phyloP scores from a whole-genome alignment of 441 rosid genomes.

The Hura crepitans region DNA sequence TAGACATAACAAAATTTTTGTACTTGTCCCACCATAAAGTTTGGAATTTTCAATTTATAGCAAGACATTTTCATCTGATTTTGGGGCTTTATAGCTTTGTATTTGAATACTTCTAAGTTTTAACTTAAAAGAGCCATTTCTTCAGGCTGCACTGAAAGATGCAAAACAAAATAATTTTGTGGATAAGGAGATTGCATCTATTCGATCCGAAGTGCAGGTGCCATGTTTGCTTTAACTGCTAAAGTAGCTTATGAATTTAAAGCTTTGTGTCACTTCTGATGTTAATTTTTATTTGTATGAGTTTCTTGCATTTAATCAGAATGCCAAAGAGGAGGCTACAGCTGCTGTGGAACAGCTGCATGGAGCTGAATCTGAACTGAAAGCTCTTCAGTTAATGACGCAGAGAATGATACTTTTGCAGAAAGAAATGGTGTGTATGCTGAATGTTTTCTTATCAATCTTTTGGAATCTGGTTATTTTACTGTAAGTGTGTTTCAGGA shows the following conservation, averaged over 20 bases:
- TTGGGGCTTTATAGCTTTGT: neutral
- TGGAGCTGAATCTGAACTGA: conserved; percentile 84
- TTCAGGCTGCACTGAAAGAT: conserved; percentile 69
- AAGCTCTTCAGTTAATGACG: conserved; percentile 65
- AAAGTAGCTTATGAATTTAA: conserved; percentile 1
- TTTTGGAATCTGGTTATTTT: conserved; percentile 1
- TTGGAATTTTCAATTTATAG: conserved; percentile 7
- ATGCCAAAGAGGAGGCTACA: conserved; percentile 61
- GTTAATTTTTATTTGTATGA: conserved; percentile 18
- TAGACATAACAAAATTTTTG: conserved; percentile 2
- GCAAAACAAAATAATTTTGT: conserved; percentile 59
- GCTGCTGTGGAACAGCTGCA: conserved; percentile 47
- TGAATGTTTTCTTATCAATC: conserved; percentile 25
- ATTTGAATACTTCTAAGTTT: neutral
- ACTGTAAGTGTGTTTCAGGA: conserved; percentile 47
- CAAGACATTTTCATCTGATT: neutral
- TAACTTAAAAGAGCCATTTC: no score
- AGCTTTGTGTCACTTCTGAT: conserved; percentile 13
- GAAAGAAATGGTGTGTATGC: conserved; percentile 77
- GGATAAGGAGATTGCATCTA: conserved; percentile 58
- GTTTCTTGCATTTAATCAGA: conserved; percentile 39
- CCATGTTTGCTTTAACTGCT: conserved; percentile 13
- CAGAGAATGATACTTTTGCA: conserved; percentile 90
- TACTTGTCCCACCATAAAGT: conserved; percentile 14
- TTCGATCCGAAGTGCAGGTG: conserved; percentile 69